These are phyloP conservation scores for Hibiscus mutabilis DNA, from an alignment of 345 rosid species.

Conservation along the genomic window DNA sequence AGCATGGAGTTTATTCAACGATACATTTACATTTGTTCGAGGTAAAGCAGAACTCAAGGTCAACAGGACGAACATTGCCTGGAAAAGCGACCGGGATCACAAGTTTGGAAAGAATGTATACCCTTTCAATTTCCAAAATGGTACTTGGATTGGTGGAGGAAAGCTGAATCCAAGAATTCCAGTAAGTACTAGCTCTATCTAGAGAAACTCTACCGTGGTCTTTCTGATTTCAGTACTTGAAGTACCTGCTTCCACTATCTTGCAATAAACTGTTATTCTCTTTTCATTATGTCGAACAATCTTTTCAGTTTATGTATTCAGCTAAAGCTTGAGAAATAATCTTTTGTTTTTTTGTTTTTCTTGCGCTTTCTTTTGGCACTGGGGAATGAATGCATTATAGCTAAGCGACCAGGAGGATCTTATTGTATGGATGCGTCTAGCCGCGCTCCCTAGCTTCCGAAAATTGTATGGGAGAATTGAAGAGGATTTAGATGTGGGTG, in stretches of 20 bases:
- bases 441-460: conserved; percentile 72
- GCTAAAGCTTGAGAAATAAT: conserved; percentile 13
- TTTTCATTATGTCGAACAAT: too few species aligned
- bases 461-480: conserved; percentile 69
- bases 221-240: too few species aligned
- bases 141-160: conserved; percentile 66
- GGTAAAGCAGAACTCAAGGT: conserved; percentile 35
- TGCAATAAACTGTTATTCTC: neutral
- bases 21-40: conserved; percentile 55
- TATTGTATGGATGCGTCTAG: conserved; percentile 77
- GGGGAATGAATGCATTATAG: conserved; percentile 25
- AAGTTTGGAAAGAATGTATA: conserved; percentile 73
- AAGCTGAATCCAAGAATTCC: conserved; percentile 52
- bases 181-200: conserved; percentile 29
- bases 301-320: neutral
- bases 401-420: conserved; percentile 81
- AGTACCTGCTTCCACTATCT: neutral
- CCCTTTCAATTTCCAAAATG: conserved; percentile 77
- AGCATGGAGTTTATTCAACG: conserved; percentile 88
- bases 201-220: too few species aligned
- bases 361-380: conserved; percentile 7
- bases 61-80: conserved; percentile 59
- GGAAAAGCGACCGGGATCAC: conserved; percentile 73
- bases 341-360: conserved; percentile 7
- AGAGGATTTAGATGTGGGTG: conserved; percentile 57